A percentile compares a stretch with the other conserved stretches of the same genome.
Conservation (phyloP, 2,329 filamentous ascomycete genomes). For the Didymella pinodella region DNA sequence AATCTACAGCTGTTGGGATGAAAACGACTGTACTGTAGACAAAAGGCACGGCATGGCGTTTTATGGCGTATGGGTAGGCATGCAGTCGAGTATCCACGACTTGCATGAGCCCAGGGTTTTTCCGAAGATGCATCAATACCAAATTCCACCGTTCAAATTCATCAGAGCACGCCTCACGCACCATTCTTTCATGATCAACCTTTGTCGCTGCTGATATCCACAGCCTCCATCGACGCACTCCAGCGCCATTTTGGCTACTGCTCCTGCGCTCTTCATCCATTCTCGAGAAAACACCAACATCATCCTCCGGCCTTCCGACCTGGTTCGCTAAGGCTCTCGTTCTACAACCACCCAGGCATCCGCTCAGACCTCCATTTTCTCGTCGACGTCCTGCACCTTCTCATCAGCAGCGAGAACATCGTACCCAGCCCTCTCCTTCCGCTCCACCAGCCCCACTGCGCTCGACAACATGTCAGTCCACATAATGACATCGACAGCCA, state of each 20-base stretch:
- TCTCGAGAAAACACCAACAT: too few species aligned
- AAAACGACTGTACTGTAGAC: conserved; percentile 11
- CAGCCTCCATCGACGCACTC: not conserved
- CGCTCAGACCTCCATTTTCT: conserved; percentile 5
- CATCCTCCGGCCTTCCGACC: too few species aligned
- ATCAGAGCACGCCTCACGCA: not conserved
- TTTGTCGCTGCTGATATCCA: too few species aligned
- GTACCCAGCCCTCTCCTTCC: not conserved
- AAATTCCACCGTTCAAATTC: conserved; percentile 16
- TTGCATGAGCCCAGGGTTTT: conserved; percentile 14
- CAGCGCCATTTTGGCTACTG: too few species aligned
- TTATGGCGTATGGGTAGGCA: conserved; percentile 19
- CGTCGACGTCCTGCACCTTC: not conserved
- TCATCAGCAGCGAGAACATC: not conserved
- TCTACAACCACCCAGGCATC: not conserved
- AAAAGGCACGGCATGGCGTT: conserved; percentile 25
- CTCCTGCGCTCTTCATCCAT: too few species aligned
- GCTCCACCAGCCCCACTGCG: not conserved
- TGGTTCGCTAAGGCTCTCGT: too few species aligned
- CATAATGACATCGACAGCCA: conserved; percentile 1
- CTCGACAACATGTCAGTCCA: not conserved
- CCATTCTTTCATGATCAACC: not conserved
- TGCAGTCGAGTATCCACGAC: conserved; percentile 10
- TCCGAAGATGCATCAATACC: conserved; percentile 17
- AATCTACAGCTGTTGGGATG: conserved; percentile 7